A percentile compares a stretch with the other conserved stretches of the same genome.
Conservation (phyloP, 2,329 filamentous ascomycete genomes). For the Alternaria burnsii region DNA sequence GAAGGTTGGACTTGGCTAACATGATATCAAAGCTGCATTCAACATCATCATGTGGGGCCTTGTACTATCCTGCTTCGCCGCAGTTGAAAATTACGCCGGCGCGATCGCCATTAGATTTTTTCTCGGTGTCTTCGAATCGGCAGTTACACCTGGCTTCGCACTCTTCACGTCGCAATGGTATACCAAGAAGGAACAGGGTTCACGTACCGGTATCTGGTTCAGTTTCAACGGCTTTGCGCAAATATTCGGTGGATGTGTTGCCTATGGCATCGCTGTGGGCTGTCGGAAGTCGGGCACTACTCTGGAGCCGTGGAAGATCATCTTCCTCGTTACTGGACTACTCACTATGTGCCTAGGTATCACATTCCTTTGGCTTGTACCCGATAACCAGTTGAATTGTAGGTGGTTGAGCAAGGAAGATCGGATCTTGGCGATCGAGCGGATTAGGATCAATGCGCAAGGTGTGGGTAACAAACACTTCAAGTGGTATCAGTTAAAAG, state of each 20-base stretch:
- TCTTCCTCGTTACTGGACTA: constrained; percentile 58
- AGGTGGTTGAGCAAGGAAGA: constrained; percentile 72
- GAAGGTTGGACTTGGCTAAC: constrained; percentile 2
- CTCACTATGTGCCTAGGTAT: constrained; percentile 54
- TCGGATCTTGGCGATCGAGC: constrained; percentile 72
- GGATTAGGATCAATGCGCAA: constrained; percentile 77
- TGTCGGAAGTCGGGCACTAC: constrained; percentile 62
- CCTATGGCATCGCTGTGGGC: constrained; percentile 70
- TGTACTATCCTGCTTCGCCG: constrained; percentile 69
- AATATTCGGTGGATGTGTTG: constrained; percentile 69
- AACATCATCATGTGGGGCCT: constrained; percentile 72
- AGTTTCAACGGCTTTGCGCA: constrained; percentile 70
- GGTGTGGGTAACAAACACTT: constrained; percentile 76
- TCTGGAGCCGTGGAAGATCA: constrained; percentile 72
- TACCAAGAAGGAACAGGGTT: constrained; percentile 72
- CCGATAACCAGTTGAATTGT: constrained; percentile 68
- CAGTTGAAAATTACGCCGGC: constrained; percentile 66
- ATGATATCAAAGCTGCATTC: constrained; percentile 54
- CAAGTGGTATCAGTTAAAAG: constrained; percentile 71
- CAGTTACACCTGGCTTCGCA: constrained; percentile 73
- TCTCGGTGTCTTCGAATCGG: constrained; percentile 72
- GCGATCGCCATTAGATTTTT: constrained; percentile 73
- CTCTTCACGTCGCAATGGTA: constrained; percentile 77
- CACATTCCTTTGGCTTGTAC: constrained; percentile 58
- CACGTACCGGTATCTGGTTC: constrained; percentile 72